Evolutionary conservation across 306 rosid genomes (phyloP), one percentile per base, ranked within the genome.

Genomic region (Nissolia schottii): DNA sequence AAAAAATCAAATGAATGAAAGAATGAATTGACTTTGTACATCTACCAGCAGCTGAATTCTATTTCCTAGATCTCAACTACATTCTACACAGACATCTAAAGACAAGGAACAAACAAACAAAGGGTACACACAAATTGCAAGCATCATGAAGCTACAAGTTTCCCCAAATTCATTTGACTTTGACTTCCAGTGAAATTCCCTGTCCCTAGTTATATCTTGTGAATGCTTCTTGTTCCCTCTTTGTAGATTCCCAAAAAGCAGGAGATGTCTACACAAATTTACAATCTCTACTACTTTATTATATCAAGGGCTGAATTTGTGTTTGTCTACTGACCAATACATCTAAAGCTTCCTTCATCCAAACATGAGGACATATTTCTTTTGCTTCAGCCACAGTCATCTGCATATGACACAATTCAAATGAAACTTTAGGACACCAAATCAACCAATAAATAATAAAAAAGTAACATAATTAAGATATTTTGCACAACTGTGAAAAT

Each of bases 291-390:
- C 68, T 43, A n/a, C n/a, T 10, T 34, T 73, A 18, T 70, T 77
- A 16, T 22, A 70, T 32, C 28, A 22, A 54, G 13, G 55, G 70
- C 68, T 49, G 59, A n/a, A 29, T 31, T 11, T 79, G 79, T 65
- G 20, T 74, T 74, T 70, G 89, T 71, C 86, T 75, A 15, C n/a
- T 55, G 11, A 90, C 79, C 74, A 93, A 86, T 53, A 6, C 27
- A 19, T 90, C 87, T 65, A 93, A 82, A 71, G 98, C 97, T 51
- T 87, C 97, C 63, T 77, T 90, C 98, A 93, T 93, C 98, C 98
- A 93, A 43, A 28, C n/a, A 50, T 83, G 79, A n/a, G 91, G 93
- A 70, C 98, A 93, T 27, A 77, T 84, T 84, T 90, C 92, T 82
- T 84, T 88, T 50, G 96, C 98, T 56, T 90, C 87, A 38, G 75